These are phyloP conservation scores for Ogataea populi-albae DNA, from an alignment of 805 yeast genomes.

Conservation along the genomic window DNA sequence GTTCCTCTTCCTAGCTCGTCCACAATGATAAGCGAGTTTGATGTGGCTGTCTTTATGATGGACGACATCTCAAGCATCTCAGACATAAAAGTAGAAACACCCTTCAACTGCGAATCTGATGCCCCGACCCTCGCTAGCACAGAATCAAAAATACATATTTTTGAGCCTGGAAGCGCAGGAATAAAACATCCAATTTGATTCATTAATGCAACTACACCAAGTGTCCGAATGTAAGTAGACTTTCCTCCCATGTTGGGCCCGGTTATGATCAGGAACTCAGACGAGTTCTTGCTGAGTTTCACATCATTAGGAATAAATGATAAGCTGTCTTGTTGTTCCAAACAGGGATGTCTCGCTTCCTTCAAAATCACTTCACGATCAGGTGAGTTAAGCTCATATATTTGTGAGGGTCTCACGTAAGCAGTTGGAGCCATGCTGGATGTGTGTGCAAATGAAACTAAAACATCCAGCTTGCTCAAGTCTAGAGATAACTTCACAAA, in stretches of 20 bases:
- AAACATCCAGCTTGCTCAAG: slow-evolving; percentile 77
- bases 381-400: slow-evolving; percentile 50
- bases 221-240: slow-evolving; percentile 86
- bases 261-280: slow-evolving; percentile 80
- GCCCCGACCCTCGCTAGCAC: slow-evolving; percentile 98
- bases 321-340: slow-evolving; percentile 88
- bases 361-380: slow-evolving; percentile 51
- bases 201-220: slow-evolving; percentile 83
- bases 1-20: slow-evolving; percentile 98
- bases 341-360: slow-evolving; percentile 91
- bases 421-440: slow-evolving; percentile 80
- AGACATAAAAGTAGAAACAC: slow-evolving; percentile 93
- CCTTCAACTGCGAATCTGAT: slow-evolving; percentile 95
- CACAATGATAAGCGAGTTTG: slow-evolving; percentile 76
- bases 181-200: slow-evolving; percentile 88
- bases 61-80: slow-evolving; percentile 95
- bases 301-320: slow-evolving; percentile 92
- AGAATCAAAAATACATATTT: slow-evolving; percentile 82
- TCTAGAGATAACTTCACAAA: slow-evolving; percentile 63
- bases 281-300: slow-evolving; percentile 48
- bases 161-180: slow-evolving; percentile 72
- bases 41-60: slow-evolving; percentile 75
- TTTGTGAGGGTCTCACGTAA: slow-evolving; percentile 63
- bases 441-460: slow-evolving; percentile 81
- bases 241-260: slow-evolving; percentile 99